Evolutionary conservation across 768 basidiomycete species (phyloP), one percentile per base, ranked within the genome.

Genomic region (Hebeloma cylindrosporum): DNA sequence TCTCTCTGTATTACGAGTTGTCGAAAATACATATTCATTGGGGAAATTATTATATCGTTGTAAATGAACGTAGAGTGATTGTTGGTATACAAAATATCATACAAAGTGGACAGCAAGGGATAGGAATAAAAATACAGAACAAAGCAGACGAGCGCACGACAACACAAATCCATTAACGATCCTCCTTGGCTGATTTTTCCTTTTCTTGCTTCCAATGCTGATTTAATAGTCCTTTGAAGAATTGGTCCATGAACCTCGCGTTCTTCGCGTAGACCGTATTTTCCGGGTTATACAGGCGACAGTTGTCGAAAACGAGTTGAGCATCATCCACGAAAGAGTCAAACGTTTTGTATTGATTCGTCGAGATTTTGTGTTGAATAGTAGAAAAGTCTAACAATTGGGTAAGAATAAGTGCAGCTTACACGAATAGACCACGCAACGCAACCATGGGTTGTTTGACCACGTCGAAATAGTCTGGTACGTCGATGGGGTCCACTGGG

Each of bases 361-460:
- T 80, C 26, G 91, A 85, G n/a, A 98, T 78, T 65, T 93, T 98
- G 60, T 84, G 75, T 53, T 85, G 80, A 80, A 98, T 95, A 2
- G 89, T 93, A 43, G 72, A 68, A 56, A 97, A 79, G 64, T 97
- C 93, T 96, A 43, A n/a, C 10, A n/a, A 18, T 22, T 11, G 14
- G 21, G 16, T 32, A 8, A 35, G 27, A 27, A 10, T 31, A 4
- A 42, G 21, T 8, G 14, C 18, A 22, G 22, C 7, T n/a, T 14
- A n/a, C 13, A 17, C 10, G 7, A 5, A 25, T n/a, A 22, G 18
- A 21, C 7, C 11, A 13, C 30, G 30, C 22, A 20, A 73, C 82
- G 46, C 53, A 93, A 93, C 93, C 94, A 98, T 98, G 2, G 96
- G 96, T 45, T 82, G 69, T 55, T 82, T 84, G 60, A 98, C 83